A percentile compares a stretch with the other conserved stretches of the same genome.
These are phyloP conservation scores for Gracilaria domingensis DNA, from an alignment of 23 red algal genomes.

Conservation along the genomic window DNA sequence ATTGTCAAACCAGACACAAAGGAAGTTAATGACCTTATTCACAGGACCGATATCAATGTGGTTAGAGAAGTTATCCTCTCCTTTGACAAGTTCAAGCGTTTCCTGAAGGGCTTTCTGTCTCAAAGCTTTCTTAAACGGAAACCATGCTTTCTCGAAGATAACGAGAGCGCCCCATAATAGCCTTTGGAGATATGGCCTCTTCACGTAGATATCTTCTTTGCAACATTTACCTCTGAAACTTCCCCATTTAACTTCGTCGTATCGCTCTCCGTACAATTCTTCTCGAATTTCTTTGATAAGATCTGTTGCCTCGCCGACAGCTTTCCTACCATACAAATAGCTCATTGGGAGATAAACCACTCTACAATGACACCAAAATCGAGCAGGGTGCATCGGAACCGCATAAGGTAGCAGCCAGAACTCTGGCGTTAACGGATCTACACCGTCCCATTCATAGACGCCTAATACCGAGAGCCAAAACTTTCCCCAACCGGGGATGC, in stretches of 20 bases:
- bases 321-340: conserved; percentile 92
- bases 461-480: conserved; percentile 95
- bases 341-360: conserved; percentile 97
- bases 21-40: conserved; percentile 98
- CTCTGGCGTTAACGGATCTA: conserved; percentile 98
- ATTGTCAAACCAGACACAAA: conserved; percentile 88
- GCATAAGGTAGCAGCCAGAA: conserved; percentile 97
- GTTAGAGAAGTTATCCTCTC: conserved; percentile 88
- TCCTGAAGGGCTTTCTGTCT: conserved; percentile 76
- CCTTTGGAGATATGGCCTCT: conserved; percentile 85
- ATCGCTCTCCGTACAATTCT: conserved; percentile 89
- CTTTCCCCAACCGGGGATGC: conserved; percentile 97
- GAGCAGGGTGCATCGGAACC: conserved; percentile 86
- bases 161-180: conserved; percentile 85
- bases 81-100: conserved; percentile 73
- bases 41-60: conserved; percentile 97
- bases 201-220: conserved; percentile 83
- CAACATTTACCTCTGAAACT: conserved; percentile 78
- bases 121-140: conserved; percentile 75
- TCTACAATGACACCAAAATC: conserved; percentile 98
- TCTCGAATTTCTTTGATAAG: conserved; percentile 80
- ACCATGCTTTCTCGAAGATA: conserved; percentile 74
- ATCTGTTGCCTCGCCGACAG: conserved; percentile 57
- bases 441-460: conserved; percentile 87
- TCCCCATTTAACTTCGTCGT: conserved; percentile 80